Base-by-base conservation (phyloP, 1,139 yeast species). In the Geotrichum cucujoidarum region DNA sequence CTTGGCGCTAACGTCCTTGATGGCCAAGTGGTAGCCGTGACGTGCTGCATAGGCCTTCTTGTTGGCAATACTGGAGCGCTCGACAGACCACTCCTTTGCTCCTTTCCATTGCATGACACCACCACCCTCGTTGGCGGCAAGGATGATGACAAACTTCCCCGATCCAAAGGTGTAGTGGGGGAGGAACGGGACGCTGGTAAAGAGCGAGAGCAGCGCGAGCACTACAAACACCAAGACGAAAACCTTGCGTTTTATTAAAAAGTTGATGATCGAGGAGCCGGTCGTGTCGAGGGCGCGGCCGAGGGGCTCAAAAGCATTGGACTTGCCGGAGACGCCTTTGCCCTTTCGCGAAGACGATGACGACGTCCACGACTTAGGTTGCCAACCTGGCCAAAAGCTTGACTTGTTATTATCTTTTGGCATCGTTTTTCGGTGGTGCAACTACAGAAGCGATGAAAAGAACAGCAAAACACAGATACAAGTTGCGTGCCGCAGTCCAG, bases 61-160 rank as follows among this genome's bases (percentile, higher is more conserved):
- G 69, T 92, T 92, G 40, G 88, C 85, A 53, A 90, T 89, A 21
- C 95, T 84, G 13, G 94, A 79, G 57, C 95, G 75, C 68, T 92
- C 98, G 51, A 90, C 88, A 1, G 95, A 89, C 98, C 98, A 92
- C 61, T 92, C 97, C 63, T 88, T 95, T 17, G 97, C 95, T 8
- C 95, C 94, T 65, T 92, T 92, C 97, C 97, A 90, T 66, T 86
- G 86, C 66, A 87, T 76, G 6, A 92, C 98, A 39, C 98, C 98
- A 33, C 98, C 98, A 22, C 97, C 98, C 66, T 88, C 95, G 64
- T 92, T 92, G 33, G 95, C 96, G 4, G 97, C 97, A 52, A 92
- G 70, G 35, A 92, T 86, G 40, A 92, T 85, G 48, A 92, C 97
- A 51, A 87, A 80, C 56, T 84, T 84, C 43, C 72, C 67, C 14